Evolutionary conservation across 306 rosid species (phyloP), one percentile per base, ranked within the genome.

Genomic region (Comarum palustre): DNA sequence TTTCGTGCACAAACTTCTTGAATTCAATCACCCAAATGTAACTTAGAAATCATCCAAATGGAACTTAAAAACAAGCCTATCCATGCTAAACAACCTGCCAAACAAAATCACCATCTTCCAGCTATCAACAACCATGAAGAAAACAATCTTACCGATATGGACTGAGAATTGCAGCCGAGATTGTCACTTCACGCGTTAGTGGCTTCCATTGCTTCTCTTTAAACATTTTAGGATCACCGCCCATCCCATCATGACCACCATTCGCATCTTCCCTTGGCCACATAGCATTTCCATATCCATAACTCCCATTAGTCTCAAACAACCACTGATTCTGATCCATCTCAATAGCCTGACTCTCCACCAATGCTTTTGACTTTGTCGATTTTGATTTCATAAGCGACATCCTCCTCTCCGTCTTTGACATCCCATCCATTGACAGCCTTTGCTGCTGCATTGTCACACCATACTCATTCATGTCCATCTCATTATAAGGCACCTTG

Each of bases 271-370:
- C 90, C 71, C 76, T 80, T 0, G 96, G 93, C 91, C 93, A 83
- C 90, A 88, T 84, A 67, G 91, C 96, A 77, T 81, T 90, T 46
- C 93, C 96, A 77, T 84, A 88, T 17, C 96, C 96, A 54, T 90
- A 90, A 57, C 86, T 87, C 66, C 87, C 93, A 32, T 90, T 85
- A 8, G 88, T 80, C 80, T 86, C 93, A 83, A 78, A 84, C 82
- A 88, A 65, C 93, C 93, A 90, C 9, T 76, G 75, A 47, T 77
- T 64, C 54, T 83, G 84, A 82, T 90, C 88, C 69, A 84, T 74
- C 19, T 84, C 96, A 82, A 78, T 81, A n/a, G 42, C 57, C 41
- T 78, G 88, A 51, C 83, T 84, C 75, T 78, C 80, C 70, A 22
- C 15, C 71, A 80, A 55, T 19, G 84, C 6, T 69, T 82, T 85